Conservation (phyloP, 768 basidiomycete species). For the Leccinum ochraceum region DNA sequence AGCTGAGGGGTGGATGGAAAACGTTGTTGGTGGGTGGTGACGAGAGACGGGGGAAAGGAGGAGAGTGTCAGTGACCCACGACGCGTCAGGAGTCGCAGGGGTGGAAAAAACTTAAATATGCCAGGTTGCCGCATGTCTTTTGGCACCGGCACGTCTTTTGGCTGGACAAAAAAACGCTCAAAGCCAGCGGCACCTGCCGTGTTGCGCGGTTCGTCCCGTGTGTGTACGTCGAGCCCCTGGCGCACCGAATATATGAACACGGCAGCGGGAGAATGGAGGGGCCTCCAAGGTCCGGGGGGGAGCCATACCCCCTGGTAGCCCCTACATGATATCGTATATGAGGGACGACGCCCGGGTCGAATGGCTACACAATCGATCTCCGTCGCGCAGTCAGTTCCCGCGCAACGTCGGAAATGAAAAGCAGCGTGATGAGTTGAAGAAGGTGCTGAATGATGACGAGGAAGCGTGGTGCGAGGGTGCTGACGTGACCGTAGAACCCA, state of each 20-base stretch:
- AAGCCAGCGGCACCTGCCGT: slow-evolving; percentile 20
- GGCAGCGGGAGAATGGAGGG: slow-evolving; percentile 7
- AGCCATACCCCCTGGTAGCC: slow-evolving; percentile 18
- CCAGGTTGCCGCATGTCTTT: slow-evolving; percentile 17
- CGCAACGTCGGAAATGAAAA: slow-evolving; percentile 26
- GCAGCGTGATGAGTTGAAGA: slow-evolving; percentile 1
- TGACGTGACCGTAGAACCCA: background rate
- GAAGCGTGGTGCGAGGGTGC: background rate
- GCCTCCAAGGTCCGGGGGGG: slow-evolving; percentile 7
- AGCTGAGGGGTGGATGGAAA: background rate
- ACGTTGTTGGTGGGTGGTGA: slow-evolving; percentile 13
- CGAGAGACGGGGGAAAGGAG: slow-evolving; percentile 10
- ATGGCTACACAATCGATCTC: background rate
- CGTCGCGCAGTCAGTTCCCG: slow-evolving; percentile 6
- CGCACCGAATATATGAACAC: slow-evolving; percentile 14
- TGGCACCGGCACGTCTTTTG: slow-evolving; percentile 3
- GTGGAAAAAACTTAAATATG: slow-evolving; percentile 25
- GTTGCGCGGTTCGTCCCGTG: slow-evolving; percentile 13
- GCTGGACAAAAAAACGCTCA: slow-evolving; percentile 7
- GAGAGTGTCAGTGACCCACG: slow-evolving; percentile 10
- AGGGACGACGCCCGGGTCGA: slow-evolving; percentile 2
- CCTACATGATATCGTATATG: background rate
- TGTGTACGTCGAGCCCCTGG: slow-evolving; percentile 22
- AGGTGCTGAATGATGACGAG: slow-evolving; percentile 1
- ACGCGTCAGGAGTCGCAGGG: slow-evolving; percentile 9